A percentile compares a stretch with the other conserved stretches of the same genome.
phyloP scores from a whole-genome alignment of 352 stramenopile species.

The Globisporangium iwayamae region DNA sequence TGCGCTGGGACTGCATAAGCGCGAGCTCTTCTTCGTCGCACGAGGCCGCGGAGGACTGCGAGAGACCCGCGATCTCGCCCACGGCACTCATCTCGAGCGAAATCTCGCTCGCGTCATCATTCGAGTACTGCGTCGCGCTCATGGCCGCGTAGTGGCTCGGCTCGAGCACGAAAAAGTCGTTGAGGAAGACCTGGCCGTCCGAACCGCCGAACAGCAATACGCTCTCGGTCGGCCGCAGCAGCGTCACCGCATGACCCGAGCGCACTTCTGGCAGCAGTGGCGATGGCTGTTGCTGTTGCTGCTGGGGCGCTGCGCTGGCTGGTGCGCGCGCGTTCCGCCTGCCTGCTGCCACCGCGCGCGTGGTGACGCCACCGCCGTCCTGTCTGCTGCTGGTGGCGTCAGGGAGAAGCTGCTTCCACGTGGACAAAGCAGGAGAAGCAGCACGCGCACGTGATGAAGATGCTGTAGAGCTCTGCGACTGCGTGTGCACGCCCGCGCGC shows the following conservation, averaged over 20 bases:
- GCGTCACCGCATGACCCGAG: conserved; percentile 57
- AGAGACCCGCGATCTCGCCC: conserved; percentile 13
- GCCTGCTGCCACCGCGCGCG: background rate
- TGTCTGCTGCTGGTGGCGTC: background rate
- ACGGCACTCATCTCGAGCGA: conserved; percentile 14
- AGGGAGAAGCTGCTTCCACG: conserved; percentile 5
- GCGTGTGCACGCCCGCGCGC: background rate
- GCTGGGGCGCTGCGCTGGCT: background rate
- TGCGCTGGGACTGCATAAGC: conserved; percentile 8
- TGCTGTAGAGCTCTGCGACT: background rate
- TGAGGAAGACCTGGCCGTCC: conserved; percentile 52
- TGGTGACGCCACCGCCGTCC: background rate
- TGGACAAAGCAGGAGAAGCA: background rate
- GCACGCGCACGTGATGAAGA: background rate
- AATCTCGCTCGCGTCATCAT: conserved; percentile 1
- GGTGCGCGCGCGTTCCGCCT: background rate
- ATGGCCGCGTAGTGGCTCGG: conserved; percentile 5
- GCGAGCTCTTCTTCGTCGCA: conserved; percentile 6
- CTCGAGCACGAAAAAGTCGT: conserved; percentile 37
- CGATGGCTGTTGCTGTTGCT: background rate
- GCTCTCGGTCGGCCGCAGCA: conserved; percentile 40
- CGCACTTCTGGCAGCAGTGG: conserved; percentile 15
- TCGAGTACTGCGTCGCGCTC: conserved; percentile 4
- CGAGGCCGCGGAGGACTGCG: conserved; percentile 5
- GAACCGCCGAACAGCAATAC: conserved; percentile 63